A percentile compares a stretch with the other conserved stretches of the same genome.
Conservation (phyloP, 371 early-diverging fungal genomes). For the Coemansia linderi region DNA sequence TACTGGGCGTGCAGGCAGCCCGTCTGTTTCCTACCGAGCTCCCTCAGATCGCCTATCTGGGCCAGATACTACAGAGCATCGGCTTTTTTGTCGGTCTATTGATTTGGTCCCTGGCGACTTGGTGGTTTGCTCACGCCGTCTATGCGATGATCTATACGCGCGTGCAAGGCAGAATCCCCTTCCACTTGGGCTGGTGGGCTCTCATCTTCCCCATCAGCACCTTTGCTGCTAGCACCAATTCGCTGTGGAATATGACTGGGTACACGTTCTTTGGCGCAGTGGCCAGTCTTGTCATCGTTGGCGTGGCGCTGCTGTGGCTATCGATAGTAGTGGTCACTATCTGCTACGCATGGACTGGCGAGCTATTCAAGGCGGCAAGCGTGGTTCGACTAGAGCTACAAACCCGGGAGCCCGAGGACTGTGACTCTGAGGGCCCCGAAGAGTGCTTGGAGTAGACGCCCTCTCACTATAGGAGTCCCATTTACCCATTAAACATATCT, state of each 20-base stretch:
- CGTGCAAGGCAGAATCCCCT: slow-evolving; percentile 48
- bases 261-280: slow-evolving; percentile 38
- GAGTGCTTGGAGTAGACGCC: slow-evolving; percentile 3
- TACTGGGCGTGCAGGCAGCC: slow-evolving; percentile 50
- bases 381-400: slow-evolving; percentile 33
- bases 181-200: slow-evolving; percentile 63
- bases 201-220: slow-evolving; percentile 59
- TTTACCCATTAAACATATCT: not conserved
- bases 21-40: slow-evolving; percentile 43
- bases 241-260: slow-evolving; percentile 24
- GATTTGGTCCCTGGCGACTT: slow-evolving; percentile 58
- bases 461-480: not conserved
- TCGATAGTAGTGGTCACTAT: slow-evolving; percentile 23
- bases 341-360: slow-evolving; percentile 48
- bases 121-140: slow-evolving; percentile 56
- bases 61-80: slow-evolving; percentile 35
- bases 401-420: not conserved
- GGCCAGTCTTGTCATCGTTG: slow-evolving; percentile 5
- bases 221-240: slow-evolving; percentile 43
- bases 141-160: slow-evolving; percentile 47
- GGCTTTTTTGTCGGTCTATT: slow-evolving; percentile 51
- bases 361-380: slow-evolving; percentile 34
- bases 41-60: slow-evolving; percentile 37
- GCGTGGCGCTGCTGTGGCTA: slow-evolving; percentile 29
- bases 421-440: slow-evolving; percentile 1